Conservation (phyloP, 202 grass and related monocot species). For the Carex arenaria region DNA sequence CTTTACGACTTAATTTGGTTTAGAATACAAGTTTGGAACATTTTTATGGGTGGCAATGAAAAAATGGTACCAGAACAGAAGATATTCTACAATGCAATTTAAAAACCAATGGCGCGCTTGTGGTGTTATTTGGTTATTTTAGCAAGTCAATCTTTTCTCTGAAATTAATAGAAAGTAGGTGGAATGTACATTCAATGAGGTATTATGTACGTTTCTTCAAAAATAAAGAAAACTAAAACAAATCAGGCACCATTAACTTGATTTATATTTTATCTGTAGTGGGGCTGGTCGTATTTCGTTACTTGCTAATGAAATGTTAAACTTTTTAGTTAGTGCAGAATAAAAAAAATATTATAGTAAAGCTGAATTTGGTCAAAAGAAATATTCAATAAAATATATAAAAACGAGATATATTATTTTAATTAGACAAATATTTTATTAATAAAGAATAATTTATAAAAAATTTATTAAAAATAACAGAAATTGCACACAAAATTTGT, state of each 20-base stretch:
- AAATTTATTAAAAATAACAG: too few relatives aligned
- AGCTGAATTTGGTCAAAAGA: too few relatives aligned
- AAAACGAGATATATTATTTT: too few relatives aligned
- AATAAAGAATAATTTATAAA: too few relatives aligned
- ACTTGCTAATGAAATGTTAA: not conserved
- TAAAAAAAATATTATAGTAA: too few relatives aligned
- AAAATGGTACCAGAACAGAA: not conserved
- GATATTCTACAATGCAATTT: not conserved
- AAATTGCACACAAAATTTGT: too few relatives aligned
- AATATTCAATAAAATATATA: too few relatives aligned
- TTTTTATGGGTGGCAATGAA: constrained; percentile 2
- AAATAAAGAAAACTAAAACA: not conserved
- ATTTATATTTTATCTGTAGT: not conserved
- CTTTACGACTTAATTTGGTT: constrained; percentile 25
- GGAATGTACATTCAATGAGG: constrained; percentile 11
- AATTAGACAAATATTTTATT: too few relatives aligned
- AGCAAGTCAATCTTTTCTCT: not conserved
- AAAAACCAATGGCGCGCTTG: constrained; percentile 1
- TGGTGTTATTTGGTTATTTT: not conserved
- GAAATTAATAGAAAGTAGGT: constrained; percentile 18
- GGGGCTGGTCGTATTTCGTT: not conserved
- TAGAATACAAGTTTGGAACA: constrained; percentile 14
- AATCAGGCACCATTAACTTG: not conserved
- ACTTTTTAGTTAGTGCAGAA: not conserved
- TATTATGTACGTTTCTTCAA: not conserved